Conservation (phyloP, 306 rosid genomes). For the Quillaja saponaria region DNA sequence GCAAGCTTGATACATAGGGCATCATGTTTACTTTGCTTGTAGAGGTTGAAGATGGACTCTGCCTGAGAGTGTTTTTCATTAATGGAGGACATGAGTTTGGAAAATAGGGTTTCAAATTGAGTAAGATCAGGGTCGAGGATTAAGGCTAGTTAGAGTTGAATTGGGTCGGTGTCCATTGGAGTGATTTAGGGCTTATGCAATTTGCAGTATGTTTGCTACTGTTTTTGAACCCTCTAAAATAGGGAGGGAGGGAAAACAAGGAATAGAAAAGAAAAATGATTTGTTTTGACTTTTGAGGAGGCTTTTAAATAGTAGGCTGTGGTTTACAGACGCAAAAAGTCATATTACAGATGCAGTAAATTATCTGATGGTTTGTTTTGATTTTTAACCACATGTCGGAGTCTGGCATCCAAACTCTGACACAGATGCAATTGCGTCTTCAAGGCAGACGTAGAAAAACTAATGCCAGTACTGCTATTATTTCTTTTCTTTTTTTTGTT, state of each 20-base stretch:
- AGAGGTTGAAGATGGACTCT: constrained; percentile 61
- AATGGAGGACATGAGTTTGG: constrained; percentile 49
- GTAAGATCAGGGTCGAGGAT: constrained; percentile 47
- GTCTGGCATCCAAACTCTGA: no score
- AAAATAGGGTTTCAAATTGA: constrained; percentile 62
- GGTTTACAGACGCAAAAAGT: no score
- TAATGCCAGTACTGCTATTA: no score
- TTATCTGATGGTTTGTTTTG: no score
- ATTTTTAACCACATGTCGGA: no score
- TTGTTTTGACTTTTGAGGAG: not conserved
- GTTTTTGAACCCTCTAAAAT: constrained; percentile 14
- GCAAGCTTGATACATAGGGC: constrained; percentile 45
- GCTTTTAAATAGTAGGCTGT: not conserved
- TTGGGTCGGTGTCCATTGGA: constrained; percentile 50
- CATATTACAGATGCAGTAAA: no score
- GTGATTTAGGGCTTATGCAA: constrained; percentile 16
- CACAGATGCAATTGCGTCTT: no score
- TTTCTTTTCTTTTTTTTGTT: no score
- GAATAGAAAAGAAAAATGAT: not conserved
- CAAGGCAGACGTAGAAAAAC: no score
- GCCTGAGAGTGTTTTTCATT: constrained; percentile 64
- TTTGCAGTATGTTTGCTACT: not conserved
- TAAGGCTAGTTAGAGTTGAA: constrained; percentile 44
- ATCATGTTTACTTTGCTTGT: constrained; percentile 57
- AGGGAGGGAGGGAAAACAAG: constrained; percentile 16